Percentiles rank a stretch among this genome's conserved stretches.
Evolutionary conservation across 352 stramenopile species (phyloP).

Genomic region (Elongisporangium prolatum): DNA sequence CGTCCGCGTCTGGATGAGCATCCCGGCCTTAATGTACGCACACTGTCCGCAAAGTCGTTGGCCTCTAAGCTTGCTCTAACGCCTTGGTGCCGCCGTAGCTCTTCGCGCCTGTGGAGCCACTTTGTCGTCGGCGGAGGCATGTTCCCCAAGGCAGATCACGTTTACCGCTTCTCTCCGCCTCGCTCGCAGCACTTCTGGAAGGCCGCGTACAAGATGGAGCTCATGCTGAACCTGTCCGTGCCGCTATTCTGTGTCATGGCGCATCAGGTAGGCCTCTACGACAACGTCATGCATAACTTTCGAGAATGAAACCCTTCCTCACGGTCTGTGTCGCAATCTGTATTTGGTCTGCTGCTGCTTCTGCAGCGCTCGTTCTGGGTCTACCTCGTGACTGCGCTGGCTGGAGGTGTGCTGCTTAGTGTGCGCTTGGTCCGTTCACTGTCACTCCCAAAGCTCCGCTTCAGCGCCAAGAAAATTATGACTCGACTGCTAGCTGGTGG

Average conservation of each 20-base stretch:
- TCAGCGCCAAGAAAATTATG: constrained; percentile 75
- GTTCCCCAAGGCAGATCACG: constrained; percentile 71
- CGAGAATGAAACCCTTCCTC: no score
- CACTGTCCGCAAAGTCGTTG: not conserved
- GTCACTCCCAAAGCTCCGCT: constrained; percentile 56
- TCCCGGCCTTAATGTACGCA: constrained; percentile 60
- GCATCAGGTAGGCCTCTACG: constrained; percentile 51
- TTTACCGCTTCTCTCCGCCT: constrained; percentile 72
- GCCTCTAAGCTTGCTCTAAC: no score
- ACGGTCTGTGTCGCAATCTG: not conserved
- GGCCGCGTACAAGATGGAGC: constrained; percentile 74
- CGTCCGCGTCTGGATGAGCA: constrained; percentile 80
- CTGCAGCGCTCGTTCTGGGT: constrained; percentile 74
- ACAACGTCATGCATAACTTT: no score
- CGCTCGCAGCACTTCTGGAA: constrained; percentile 77
- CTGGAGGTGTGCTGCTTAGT: constrained; percentile 46
- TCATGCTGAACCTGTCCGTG: constrained; percentile 71
- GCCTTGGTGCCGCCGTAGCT: constrained; percentile 20
- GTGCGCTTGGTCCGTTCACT: constrained; percentile 72
- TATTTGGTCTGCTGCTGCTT: constrained; percentile 8
- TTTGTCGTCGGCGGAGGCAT: constrained; percentile 63
- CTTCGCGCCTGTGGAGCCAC: constrained; percentile 70
- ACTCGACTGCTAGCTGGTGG: constrained; percentile 54
- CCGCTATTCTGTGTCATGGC: constrained; percentile 75
- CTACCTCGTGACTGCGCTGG: constrained; percentile 60